Percentiles rank a stretch among this genome's conserved stretches.
phyloP scores from a whole-genome alignment of 2,329 filamentous ascomycete species.

The Aspergillus sp. region DNA sequence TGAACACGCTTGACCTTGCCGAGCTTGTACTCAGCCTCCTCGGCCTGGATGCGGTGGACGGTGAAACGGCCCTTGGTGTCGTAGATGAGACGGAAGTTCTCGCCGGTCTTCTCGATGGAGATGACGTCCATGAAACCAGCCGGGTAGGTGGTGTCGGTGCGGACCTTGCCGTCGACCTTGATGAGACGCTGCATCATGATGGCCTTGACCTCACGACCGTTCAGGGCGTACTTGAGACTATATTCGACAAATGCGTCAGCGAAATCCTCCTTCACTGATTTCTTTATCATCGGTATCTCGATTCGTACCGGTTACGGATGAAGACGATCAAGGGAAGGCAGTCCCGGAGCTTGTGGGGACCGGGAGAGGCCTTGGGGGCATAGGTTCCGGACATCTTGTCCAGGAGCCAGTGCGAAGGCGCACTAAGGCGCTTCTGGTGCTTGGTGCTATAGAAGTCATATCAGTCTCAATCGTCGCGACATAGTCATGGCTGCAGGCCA shows the following conservation, averaged over 20 bases:
- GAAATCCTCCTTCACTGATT: not conserved
- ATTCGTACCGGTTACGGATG: conserved; percentile 63
- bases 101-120: conserved; percentile 98
- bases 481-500: not conserved
- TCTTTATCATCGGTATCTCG: not conserved
- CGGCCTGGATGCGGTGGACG: conserved; percentile 96
- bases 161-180: conserved; percentile 99
- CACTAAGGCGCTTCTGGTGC: conserved; percentile 99
- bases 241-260: conserved; percentile 33
- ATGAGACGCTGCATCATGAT: conserved; percentile 99
- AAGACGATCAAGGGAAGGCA: conserved; percentile 99
- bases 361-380: conserved; percentile 62
- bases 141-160: conserved; percentile 96
- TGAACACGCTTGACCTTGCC: conserved; percentile 99
- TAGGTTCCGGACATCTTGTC: conserved; percentile 97
- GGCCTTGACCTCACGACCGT: conserved; percentile 92
- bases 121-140: conserved; percentile 99
- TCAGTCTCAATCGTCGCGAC: conserved; percentile 11
- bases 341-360: conserved; percentile 99
- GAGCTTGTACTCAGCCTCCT: conserved; percentile 99
- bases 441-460: conserved; percentile 64
- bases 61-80: conserved; percentile 99
- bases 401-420: conserved; percentile 98
- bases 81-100: conserved; percentile 99
- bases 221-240: conserved; percentile 99